These are phyloP conservation scores for Phytophthora idaei DNA, from an alignment of 352 stramenopile species.

Conservation along the genomic window DNA sequence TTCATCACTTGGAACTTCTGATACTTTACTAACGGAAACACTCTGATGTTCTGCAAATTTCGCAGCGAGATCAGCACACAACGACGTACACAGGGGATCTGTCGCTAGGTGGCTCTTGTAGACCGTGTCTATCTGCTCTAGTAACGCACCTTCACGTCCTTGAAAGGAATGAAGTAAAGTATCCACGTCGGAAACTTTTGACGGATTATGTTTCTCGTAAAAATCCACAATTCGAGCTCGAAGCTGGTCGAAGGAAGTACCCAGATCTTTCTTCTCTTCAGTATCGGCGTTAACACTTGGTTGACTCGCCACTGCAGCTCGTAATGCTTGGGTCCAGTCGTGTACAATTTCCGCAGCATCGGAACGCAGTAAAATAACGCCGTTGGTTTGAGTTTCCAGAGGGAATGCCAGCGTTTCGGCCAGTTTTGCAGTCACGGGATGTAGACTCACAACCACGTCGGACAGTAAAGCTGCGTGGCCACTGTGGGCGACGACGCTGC, in stretches of 20 bases:
- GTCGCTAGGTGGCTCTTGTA: conserved; percentile 55
- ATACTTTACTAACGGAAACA: neutral
- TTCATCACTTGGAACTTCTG: conserved; percentile 1
- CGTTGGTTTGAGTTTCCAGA: conserved; percentile 45
- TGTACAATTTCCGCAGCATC: conserved; percentile 38
- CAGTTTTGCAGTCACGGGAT: conserved; percentile 35
- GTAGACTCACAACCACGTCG: conserved; percentile 39
- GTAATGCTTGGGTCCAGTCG: conserved; percentile 42
- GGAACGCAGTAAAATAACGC: conserved; percentile 41
- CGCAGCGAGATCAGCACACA: conserved; percentile 34
- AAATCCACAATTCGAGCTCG: conserved; percentile 69
- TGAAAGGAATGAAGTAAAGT: conserved; percentile 59
- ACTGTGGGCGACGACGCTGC: conserved; percentile 24
- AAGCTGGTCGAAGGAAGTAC: conserved; percentile 30
- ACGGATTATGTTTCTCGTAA: conserved; percentile 89
- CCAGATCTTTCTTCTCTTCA: conserved; percentile 4
- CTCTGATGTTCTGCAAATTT: conserved; percentile 14
- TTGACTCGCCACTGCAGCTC: conserved; percentile 24
- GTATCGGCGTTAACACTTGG: neutral
- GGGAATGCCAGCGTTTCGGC: conserved; percentile 40
- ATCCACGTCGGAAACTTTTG: conserved; percentile 84
- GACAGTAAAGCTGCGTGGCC: conserved; percentile 27
- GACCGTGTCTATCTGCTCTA: conserved; percentile 70
- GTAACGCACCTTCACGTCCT: conserved; percentile 53
- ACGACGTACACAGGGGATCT: conserved; percentile 36